phyloP scores from a whole-genome alignment of 306 rosid genomes.

The Quercus agrifolia region DNA sequence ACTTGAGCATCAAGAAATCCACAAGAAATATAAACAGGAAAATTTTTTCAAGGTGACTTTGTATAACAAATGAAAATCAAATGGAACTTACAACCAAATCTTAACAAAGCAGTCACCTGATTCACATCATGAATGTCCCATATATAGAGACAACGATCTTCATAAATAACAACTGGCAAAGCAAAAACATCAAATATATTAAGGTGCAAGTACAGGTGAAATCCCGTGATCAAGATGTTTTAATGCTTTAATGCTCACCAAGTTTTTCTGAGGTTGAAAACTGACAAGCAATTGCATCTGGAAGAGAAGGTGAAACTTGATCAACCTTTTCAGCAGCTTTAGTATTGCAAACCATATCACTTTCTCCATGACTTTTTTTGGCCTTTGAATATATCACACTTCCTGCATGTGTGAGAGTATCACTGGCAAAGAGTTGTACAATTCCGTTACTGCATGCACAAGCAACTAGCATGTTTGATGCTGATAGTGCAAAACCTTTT shows the following conservation, averaged over 20 bases:
- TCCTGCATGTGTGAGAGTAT: constrained; percentile 51
- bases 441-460: constrained; percentile 77
- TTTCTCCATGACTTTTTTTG: constrained; percentile 33
- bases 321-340: constrained; percentile 34
- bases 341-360: constrained; percentile 19
- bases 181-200: constrained; percentile 21
- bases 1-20: constrained; percentile 14
- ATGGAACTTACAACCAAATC: not conserved
- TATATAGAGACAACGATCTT: constrained; percentile 62
- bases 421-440: constrained; percentile 46
- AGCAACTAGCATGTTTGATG: constrained; percentile 59
- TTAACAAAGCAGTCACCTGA: constrained; percentile 43
- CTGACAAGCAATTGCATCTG: constrained; percentile 77
- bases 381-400: constrained; percentile 50
- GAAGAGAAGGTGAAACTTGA: constrained; percentile 39
- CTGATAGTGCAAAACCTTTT: constrained; percentile 60
- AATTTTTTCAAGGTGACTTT: not conserved
- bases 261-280: constrained; percentile 66
- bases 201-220: constrained; percentile 1
- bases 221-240: constrained; percentile 7
- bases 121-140: constrained; percentile 70
- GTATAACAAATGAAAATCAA: not conserved
- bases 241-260: constrained; percentile 45
- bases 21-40: not conserved
- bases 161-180: constrained; percentile 62